Evolutionary conservation across 306 rosid species (phyloP).

Genomic region (Vachellia pachyceras): DNA sequence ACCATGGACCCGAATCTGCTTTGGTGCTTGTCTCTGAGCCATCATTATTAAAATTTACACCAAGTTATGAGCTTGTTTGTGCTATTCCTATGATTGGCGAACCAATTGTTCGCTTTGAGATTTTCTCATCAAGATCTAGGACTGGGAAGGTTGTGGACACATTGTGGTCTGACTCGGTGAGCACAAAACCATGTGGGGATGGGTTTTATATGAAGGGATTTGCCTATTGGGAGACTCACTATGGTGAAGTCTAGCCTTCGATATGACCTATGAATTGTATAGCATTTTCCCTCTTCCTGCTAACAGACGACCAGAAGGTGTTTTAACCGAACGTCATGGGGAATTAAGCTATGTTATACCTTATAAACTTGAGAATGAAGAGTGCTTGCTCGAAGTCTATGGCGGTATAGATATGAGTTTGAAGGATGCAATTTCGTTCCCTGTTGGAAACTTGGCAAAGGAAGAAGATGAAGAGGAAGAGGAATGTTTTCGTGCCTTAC

Average conservation of each 20-base stretch:
- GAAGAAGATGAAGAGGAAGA: not conserved
- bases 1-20: conserved; percentile 32
- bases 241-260: conserved; percentile 39
- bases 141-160: conserved; percentile 42
- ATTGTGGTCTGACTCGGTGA: conserved; percentile 20
- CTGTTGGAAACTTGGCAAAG: not conserved
- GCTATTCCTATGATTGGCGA: conserved; percentile 25
- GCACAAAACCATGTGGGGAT: conserved; percentile 27
- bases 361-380: not conserved
- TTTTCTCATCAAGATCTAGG: conserved; percentile 49
- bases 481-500: conserved; percentile 28
- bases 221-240: conserved; percentile 46
- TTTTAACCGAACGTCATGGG: conserved; percentile 33
- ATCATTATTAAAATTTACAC: conserved; percentile 28
- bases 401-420: conserved; percentile 36
- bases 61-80: conserved; percentile 44
- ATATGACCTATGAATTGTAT: conserved; percentile 38
- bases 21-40: conserved; percentile 46
- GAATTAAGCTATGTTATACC: conserved; percentile 51
- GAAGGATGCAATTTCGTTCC: conserved; percentile 33
- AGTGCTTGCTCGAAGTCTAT: conserved; percentile 29
- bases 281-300: conserved; percentile 39
- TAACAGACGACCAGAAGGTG: conserved; percentile 31
- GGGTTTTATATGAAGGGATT: conserved; percentile 36
- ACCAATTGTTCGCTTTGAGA: conserved; percentile 36